Evolutionary conservation across 75 land plant species (phyloP), one percentile per base, ranked within the genome.

Genomic region (Sequoia sempervirens): DNA sequence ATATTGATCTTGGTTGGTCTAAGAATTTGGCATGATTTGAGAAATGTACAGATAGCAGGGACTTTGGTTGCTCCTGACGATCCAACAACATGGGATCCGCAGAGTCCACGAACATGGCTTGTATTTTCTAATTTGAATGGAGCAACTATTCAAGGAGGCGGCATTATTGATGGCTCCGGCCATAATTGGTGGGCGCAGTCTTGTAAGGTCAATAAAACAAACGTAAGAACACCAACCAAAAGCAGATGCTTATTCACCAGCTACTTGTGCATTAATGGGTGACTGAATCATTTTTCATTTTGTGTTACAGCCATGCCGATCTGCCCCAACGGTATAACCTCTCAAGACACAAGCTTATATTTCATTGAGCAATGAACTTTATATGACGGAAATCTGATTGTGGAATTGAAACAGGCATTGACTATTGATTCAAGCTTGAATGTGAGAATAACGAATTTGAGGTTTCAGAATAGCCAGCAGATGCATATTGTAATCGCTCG

Each of bases 141-240:
- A 23, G 93, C 92, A 26, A 70, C 52, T 23, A 70, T 97, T 79
- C 94, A 94, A 84, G 99, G 99, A n/a, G 82, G 74, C 1, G 99
- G 99, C 45, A 84, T 84, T 46, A 89, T 97, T 80, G 90, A 97
- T 85, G 99, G 99, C 12, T 94, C 92, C 15, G 99, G 99, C 41
- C 86, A 86, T 45, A 91, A 94, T 84, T 97, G 99, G 99, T 97
- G 99, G 99, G 91, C 87, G 53, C 75, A 91, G 30, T 96, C 96
- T 79, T 97, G 99, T 88, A 96, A 94, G 83, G 86, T 80, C 83
- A 93, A 92, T 85, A 92, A 89, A 86, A 61, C 92, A 28, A 92
- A 90, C 45, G 96, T 94, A 91, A 81, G 69, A 36, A 17, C 23
- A 4, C 36, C 2, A 32, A 12, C 73, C 8, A 28, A 26, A 64